phyloP scores from a whole-genome alignment of 176 grass and related monocot genomes.

The Poa annua region DNA sequence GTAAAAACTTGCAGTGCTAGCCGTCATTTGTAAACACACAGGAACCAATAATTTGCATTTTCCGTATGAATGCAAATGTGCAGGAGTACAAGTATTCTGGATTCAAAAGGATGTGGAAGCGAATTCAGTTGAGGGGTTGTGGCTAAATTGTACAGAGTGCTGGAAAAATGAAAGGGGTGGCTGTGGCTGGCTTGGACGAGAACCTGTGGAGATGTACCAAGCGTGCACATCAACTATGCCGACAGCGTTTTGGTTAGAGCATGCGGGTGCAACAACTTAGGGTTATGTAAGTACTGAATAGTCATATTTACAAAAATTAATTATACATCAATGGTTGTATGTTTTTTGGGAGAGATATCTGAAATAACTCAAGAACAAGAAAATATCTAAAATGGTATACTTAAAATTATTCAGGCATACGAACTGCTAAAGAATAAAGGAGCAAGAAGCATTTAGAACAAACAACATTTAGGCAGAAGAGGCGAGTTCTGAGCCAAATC shows the following conservation, averaged over 20 bases:
- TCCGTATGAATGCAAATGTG: not conserved
- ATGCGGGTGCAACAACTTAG: not conserved
- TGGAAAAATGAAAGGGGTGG: not conserved
- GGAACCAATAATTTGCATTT: not conserved
- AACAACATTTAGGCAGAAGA: not conserved
- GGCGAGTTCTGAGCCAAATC: not conserved
- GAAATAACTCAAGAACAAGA: not conserved
- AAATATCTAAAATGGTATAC: not conserved
- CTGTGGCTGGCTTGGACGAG: not conserved
- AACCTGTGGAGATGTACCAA: not conserved
- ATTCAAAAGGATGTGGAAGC: not conserved
- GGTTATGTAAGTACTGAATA: not conserved
- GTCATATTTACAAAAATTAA: not conserved
- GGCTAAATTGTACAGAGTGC: not conserved
- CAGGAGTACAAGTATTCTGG: conserved; percentile 7
- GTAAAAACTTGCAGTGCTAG: not conserved
- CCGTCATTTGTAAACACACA: not conserved
- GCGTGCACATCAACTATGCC: not conserved
- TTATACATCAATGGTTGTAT: not conserved
- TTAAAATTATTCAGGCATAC: not conserved
- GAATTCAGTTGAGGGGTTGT: not conserved
- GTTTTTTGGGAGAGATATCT: not conserved
- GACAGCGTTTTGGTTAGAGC: not conserved
- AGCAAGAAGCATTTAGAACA: not conserved
- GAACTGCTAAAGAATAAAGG: conserved; percentile 23